phyloP scores from a whole-genome alignment of 768 basidiomycete species.

The Mycena belliarum region DNA sequence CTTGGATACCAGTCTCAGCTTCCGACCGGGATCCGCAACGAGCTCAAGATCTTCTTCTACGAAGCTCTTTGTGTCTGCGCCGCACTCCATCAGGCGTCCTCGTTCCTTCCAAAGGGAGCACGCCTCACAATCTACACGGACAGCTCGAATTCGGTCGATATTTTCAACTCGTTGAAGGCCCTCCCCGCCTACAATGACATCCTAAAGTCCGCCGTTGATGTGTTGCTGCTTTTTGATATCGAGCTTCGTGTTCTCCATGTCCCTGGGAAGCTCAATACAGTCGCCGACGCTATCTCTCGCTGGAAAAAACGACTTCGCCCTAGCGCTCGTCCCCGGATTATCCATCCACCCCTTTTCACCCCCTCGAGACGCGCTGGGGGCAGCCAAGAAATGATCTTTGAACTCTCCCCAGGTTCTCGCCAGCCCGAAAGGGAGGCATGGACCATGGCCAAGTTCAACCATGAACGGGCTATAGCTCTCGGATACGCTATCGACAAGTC shows the following conservation, averaged over 20 bases:
- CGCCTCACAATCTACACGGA: too few species aligned
- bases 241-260: slow-evolving; percentile 28
- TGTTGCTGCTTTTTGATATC: slow-evolving; percentile 1
- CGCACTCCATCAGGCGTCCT: not conserved
- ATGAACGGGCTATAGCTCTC: slow-evolving; percentile 24
- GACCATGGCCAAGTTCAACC: slow-evolving; percentile 34
- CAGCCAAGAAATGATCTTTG: too few species aligned
- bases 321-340: too few species aligned
- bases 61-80: slow-evolving; percentile 27
- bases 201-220: slow-evolving; percentile 18
- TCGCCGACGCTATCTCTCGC: slow-evolving; percentile 31
- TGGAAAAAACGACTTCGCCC: slow-evolving; percentile 10
- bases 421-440: slow-evolving; percentile 38
- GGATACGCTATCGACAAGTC: too few species aligned
- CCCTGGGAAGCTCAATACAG: too few species aligned
- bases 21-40: not conserved
- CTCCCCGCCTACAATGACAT: slow-evolving; percentile 27
- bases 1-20: slow-evolving; percentile 18
- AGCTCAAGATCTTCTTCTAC: slow-evolving; percentile 28
- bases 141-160: too few species aligned
- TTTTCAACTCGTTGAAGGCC: too few species aligned
- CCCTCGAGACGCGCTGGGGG: too few species aligned
- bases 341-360: too few species aligned
- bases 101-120: too few species aligned
- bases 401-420: too few species aligned